Evolutionary conservation across 169 alveolate genomes (phyloP), one percentile per base, ranked within the genome.

Genomic region (Theileria orientalis): DNA sequence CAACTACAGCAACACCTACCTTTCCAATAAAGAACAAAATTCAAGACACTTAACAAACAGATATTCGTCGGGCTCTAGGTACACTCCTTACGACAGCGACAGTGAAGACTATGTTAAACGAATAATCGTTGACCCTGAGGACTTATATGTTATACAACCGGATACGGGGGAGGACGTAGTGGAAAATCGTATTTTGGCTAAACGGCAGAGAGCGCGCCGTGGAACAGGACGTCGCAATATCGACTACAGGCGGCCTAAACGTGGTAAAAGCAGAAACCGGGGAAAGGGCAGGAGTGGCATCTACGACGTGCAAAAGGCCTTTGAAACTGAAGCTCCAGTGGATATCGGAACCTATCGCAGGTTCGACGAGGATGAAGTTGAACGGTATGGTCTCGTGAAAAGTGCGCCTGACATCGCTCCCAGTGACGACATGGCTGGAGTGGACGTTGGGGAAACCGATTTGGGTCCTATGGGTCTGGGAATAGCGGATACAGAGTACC

Each of bases 31-130:
- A 51, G 14, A 25, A 21, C 7, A 49, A 19, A 67, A 46, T 8
- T 47, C 74, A 16, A 21, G 11, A 6, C 11, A 51, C 46, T 47
- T 51, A 27, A 29, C 14, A 9, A 67, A 67, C 64, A 32, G 32
- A 21, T 67, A 67, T 25, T 8, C 75, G 1, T 67, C 75, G 14
- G 75, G 73, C 13, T 32, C 73, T 16, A 32, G 16, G 44, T 67
- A 46, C 64, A 49, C 8, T 2, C 19, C 44, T 19, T 16, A 67
- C 25, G 61, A 42, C 23, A 30, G 32, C n/a, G 23, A 46, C n/a
- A 41, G 27, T 19, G 11, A 14, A 2, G 41, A 67, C 42, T 67
- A 67, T 7, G 67, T 67, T 14, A 67, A 46, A 6, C 64, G 68
- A 9, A 21, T 67, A 3, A 29, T 40, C n/a, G 33, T 54, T 13